Base-by-base conservation (phyloP, 768 basidiomycete genomes). In the Xanthoconium purpureum region DNA sequence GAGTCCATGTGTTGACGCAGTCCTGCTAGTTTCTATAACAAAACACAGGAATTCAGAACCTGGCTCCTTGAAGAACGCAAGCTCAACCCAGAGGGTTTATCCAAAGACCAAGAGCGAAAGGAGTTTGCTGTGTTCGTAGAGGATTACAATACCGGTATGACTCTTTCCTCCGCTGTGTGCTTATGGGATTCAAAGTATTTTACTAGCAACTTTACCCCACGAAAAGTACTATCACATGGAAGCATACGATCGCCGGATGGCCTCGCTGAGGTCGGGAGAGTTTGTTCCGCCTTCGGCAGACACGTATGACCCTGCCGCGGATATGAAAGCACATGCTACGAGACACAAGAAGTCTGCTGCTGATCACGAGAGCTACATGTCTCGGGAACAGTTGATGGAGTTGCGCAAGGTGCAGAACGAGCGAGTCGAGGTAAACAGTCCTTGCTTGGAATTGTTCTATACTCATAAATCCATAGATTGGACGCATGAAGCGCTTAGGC, bases 221-320 rank as follows among this genome's bases (percentile, higher is more conserved):
- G 93, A 95, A 70, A 97, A 97, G 70, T 97, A 94, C 71, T 96
- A 96, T 71, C 83, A 94, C 66, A 92, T 95, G 82, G 85, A 84
- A 52, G 80, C 83, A 6, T 94, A 93, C 68, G 91, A 94, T 57
- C 77, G 77, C 20, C 86, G 91, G 46, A 96, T 96, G 94, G 71
- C 82, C 37, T 84, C 91, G 20, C 74, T 96, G 47, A 84, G 93
- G 44, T 79, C 84, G n/a, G 94, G 94, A 38, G 92, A 90, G 62
- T 88, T 83, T 50, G 73, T 93, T 10, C 88, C 91, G 0, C 86
- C 88, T 8, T 62, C 81, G 5, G 82, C 87, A 53, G 86, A 88
- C 65, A 65, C 73, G 13, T 97, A 97, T 70, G 90, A 97, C 69
- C 83, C 89, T n/a, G 75, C 80, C 39, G 89, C 85, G 54, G 94